Percentiles rank a stretch among this genome's conserved stretches.
Conservation (phyloP, 2,329 filamentous ascomycete species). For the Penicillium sp. region DNA sequence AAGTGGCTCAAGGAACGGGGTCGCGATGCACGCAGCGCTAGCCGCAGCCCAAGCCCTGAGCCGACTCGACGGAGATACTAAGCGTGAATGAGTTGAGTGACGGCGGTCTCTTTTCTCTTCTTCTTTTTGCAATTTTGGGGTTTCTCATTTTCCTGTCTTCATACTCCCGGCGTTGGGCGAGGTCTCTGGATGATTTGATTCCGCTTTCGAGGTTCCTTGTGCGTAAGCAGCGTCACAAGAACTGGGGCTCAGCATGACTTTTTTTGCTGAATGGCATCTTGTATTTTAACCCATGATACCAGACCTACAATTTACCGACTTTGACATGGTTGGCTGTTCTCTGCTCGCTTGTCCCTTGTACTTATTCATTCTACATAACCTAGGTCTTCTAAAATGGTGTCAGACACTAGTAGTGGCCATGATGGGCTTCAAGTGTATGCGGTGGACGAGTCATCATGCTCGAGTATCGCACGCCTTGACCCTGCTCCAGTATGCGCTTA, state of each 20-base stretch:
- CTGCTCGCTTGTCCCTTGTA: neutral
- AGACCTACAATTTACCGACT: conserved; percentile 21
- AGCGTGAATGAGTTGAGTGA: conserved; percentile 6
- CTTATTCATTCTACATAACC: neutral
- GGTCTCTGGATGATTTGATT: conserved; percentile 20
- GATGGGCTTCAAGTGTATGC: neutral
- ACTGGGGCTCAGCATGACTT: conserved; percentile 16
- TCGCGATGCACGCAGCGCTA: conserved; percentile 78
- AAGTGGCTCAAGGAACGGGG: conserved; percentile 91
- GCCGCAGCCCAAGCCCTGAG: conserved; percentile 82
- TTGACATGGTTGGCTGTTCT: neutral
- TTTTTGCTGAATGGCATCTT: conserved; percentile 23
- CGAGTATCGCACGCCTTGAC: no score
- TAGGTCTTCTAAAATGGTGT: no score
- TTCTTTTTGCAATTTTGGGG: neutral
- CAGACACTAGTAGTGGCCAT: neutral
- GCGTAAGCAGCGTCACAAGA: conserved; percentile 17
- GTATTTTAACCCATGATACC: conserved; percentile 34
- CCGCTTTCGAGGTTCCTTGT: conserved; percentile 12
- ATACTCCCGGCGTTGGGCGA: conserved; percentile 26
- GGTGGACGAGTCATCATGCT: no score
- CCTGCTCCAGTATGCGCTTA: no score
- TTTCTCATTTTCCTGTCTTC: conserved; percentile 3
- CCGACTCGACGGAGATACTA: conserved; percentile 73
- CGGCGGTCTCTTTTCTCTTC: conserved; percentile 12